These are phyloP conservation scores for Cystodermella granulosa DNA, from an alignment of 1,284 basidiomycete species.

Conservation along the genomic window DNA sequence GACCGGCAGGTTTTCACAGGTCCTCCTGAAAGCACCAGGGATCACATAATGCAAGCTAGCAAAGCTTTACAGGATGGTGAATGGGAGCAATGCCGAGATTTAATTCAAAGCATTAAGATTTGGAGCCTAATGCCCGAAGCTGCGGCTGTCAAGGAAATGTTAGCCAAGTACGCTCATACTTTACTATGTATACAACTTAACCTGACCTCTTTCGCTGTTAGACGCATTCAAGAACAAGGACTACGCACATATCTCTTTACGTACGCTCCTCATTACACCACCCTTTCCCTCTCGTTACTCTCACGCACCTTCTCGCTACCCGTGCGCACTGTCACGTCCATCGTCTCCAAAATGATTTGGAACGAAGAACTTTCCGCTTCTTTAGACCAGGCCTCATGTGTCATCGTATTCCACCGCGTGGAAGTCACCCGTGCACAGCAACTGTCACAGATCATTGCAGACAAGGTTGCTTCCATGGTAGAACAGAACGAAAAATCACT, in stretches of 20 bases:
- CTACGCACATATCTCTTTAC: conserved; percentile 96
- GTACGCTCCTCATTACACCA: conserved; percentile 93
- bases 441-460: conserved; percentile 81
- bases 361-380: conserved; percentile 92
- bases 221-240: conserved; percentile 97
- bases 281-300: conserved; percentile 82
- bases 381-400: conserved; percentile 82
- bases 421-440: conserved; percentile 89
- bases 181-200: conserved; percentile 2
- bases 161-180: conserved; percentile 68
- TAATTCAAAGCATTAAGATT: conserved; percentile 94
- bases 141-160: conserved; percentile 86
- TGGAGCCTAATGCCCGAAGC: conserved; percentile 95
- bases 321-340: conserved; percentile 76
- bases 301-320: conserved; percentile 85
- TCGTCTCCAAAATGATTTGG: conserved; percentile 99
- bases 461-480: conserved; percentile 82
- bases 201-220: conserved; percentile 30
- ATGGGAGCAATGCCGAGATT: conserved; percentile 91
- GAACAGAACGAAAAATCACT: conserved; percentile 95
- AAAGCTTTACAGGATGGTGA: conserved; percentile 95
- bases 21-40: conserved; percentile 95
- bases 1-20: conserved; percentile 98
- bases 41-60: conserved; percentile 99
- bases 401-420: conserved; percentile 85